phyloP scores from a whole-genome alignment of 345 rosid species.

The Lepidium didymum region DNA sequence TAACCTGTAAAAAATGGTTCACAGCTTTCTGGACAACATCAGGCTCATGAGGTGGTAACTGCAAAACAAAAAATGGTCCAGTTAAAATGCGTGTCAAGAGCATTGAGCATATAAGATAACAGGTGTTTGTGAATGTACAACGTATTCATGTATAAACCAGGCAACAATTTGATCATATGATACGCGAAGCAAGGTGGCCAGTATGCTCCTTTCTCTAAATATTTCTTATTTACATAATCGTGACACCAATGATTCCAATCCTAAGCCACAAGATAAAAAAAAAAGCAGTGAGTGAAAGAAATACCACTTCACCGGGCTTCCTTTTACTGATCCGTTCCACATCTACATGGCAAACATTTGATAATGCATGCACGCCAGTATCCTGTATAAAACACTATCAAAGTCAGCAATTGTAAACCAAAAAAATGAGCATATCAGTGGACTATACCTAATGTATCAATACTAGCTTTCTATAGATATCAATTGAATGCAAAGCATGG shows the following conservation, averaged over 20 bases:
- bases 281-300: not conserved
- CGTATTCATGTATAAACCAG: not conserved
- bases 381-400: constrained; percentile 39
- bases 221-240: not conserved
- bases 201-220: not conserved
- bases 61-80: constrained; percentile 18
- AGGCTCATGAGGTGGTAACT: constrained; percentile 97
- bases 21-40: constrained; percentile 76
- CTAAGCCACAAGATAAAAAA: not conserved
- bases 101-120: not conserved
- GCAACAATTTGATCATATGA: not conserved
- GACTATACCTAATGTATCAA: not conserved
- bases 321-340: constrained; percentile 83
- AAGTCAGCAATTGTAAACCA: not conserved
- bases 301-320: constrained; percentile 90
- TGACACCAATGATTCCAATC: not conserved
- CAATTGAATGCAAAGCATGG: not conserved
- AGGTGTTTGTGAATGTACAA: not conserved
- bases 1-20: constrained; percentile 92
- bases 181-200: not conserved
- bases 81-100: constrained; percentile 4
- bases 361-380: constrained; percentile 92
- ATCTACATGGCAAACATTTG: constrained; percentile 97
- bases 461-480: not conserved
- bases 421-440: not conserved